A percentile compares a stretch with the other conserved stretches of the same genome.
phyloP scores from a whole-genome alignment of 768 basidiomycete species.

The Trametes gibbosa region DNA sequence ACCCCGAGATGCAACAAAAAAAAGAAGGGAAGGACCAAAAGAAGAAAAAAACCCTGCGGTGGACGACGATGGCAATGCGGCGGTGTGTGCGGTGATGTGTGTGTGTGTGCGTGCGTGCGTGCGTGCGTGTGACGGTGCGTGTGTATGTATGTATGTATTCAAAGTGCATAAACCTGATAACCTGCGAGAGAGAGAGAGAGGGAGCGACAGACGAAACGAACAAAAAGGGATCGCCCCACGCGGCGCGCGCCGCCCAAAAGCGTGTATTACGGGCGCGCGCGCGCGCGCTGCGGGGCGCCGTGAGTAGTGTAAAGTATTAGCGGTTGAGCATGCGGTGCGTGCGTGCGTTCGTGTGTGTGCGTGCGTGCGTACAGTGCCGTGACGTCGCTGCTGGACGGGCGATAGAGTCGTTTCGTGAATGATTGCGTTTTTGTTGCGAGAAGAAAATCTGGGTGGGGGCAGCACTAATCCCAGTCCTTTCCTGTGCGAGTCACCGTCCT shows the following conservation, averaged over 20 bases:
- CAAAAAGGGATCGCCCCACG: constrained; percentile 2
- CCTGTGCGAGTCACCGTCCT: too few relatives aligned
- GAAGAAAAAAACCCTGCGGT: constrained; percentile 10
- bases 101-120: background rate
- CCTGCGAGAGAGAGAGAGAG: background rate
- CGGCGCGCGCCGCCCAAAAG: constrained; percentile 11
- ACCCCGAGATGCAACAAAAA: constrained; percentile 4
- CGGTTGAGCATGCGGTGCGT: constrained; percentile 17
- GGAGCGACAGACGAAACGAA: background rate
- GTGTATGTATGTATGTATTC: background rate
- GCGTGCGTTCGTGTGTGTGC: constrained; percentile 23
- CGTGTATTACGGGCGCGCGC: constrained; percentile 19
- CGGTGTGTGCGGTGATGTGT: too few relatives aligned
- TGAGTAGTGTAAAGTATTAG: constrained; percentile 20
- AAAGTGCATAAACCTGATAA: background rate
- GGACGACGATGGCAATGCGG: background rate
- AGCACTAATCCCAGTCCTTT: background rate
- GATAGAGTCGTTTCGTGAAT: constrained; percentile 19
- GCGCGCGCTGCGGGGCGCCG: constrained; percentile 15
- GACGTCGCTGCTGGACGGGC: constrained; percentile 16
- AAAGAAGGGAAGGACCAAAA: background rate
- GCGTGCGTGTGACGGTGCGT: background rate
- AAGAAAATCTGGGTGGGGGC: background rate
- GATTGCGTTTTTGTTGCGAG: constrained; percentile 3
- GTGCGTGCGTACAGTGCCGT: constrained; percentile 27